These are phyloP conservation scores for Zea mays DNA, from an alignment of 176 grass and related monocot genomes.

Conservation along the genomic window DNA sequence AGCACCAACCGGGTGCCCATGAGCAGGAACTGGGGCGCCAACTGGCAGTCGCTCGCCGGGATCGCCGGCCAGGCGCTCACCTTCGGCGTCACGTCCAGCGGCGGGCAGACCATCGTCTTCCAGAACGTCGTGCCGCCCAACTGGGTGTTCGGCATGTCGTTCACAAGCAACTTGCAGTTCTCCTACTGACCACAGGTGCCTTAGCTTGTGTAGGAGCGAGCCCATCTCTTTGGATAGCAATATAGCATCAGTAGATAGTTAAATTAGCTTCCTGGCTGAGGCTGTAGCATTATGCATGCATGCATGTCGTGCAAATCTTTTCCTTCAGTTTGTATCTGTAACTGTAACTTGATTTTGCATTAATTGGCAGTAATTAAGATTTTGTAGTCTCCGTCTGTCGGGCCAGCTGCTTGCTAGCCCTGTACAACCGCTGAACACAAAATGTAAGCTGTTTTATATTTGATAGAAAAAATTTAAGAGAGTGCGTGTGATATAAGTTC, in stretches of 20 bases:
- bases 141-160: constrained; percentile 70
- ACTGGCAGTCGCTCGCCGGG: constrained; percentile 74
- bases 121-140: constrained; percentile 43
- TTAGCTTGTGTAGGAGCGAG: background rate
- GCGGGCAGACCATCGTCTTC: constrained; percentile 61
- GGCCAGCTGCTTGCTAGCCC: background rate
- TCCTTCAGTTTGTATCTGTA: background rate
- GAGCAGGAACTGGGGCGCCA: constrained; percentile 79
- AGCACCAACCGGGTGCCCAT: constrained; percentile 54
- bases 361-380: background rate
- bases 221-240: background rate
- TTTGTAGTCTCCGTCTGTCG: background rate
- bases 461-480: no score
- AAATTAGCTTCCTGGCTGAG: background rate
- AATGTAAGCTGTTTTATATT: background rate
- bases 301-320: background rate
- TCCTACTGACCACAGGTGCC: background rate
- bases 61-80: constrained; percentile 65
- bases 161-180: constrained; percentile 47
- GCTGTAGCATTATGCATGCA: background rate
- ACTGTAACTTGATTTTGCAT: background rate
- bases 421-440: background rate
- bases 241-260: background rate
- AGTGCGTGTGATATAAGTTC: no score
- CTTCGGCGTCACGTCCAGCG: constrained; percentile 61